Base-by-base conservation (phyloP, 495 filamentous ascomycete genomes). In the Darksidea phi region DNA sequence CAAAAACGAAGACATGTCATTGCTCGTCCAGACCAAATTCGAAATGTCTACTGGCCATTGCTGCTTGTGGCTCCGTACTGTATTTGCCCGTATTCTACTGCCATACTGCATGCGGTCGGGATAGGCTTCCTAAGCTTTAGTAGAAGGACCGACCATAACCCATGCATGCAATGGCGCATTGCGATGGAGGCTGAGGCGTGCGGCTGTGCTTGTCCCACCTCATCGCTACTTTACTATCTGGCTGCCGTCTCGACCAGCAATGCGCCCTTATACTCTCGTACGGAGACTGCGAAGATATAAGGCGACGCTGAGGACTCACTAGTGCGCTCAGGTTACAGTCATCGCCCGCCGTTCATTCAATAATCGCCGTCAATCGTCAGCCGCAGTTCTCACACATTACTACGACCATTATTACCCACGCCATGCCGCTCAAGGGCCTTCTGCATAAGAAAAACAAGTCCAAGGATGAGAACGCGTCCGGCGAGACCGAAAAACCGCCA, bases 351-450 rank as follows among this genome's bases (percentile, higher is more conserved):
- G 28, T 25, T 55, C 38, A 23, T 57, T 48, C 15, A 28, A 17
- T 23, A 34, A 36, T 54, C 57, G 54, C 55, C 34, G 21, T 43
- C 42, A 17, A 1, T 1, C 38, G 1, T 41, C 48, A 23, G 32
- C 38, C n/a, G n/a, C 26, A 38, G 38, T 38, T 53, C 10, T 23
- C 38, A 13, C 50, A 42, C 32, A n/a, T 24, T 13, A 32, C 32
- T 18, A 21, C 15, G n/a, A 23, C 11, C 32, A 18, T 28, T 26
- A 49, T 47, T 13, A 15, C 38, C 28, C 26, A 21, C 45, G 79
- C 57, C 15, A 93, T 93, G 90, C 81, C 87, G 32, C 73, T 93
- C 56, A 83, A 83, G 71, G 84, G 90, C 59, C 77, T 91, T 32
- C 77, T 93, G 54, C 88, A 85, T 74, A 91, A 87, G 76, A 86